phyloP scores from a whole-genome alignment of 805 yeast genomes.

The Saccharomyces paradoxus region DNA sequence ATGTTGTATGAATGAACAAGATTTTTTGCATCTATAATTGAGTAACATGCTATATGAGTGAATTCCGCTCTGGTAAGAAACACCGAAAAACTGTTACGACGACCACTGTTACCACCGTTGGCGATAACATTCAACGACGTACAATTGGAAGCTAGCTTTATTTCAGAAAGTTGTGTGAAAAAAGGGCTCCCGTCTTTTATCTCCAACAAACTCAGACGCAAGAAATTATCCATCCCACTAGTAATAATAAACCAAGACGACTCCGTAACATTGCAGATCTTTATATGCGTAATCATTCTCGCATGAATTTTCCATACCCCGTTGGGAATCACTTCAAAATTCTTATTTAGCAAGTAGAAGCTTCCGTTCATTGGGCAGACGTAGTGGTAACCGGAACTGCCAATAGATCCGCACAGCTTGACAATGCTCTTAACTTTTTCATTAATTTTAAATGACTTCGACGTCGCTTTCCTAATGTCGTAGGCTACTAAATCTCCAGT shows the following conservation, averaged over 20 bases:
- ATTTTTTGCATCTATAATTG: conserved; percentile 5
- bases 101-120: conserved; percentile 13
- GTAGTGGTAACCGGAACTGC: conserved; percentile 7
- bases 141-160: conserved; percentile 43
- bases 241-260: conserved; percentile 38
- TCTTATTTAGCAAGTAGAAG: conserved; percentile 8
- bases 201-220: conserved; percentile 33
- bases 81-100: conserved; percentile 31
- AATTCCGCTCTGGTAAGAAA: conserved; percentile 54
- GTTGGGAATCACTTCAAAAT: not conserved
- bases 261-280: conserved; percentile 13
- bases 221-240: conserved; percentile 50
- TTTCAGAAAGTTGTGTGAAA: conserved; percentile 14
- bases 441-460: not conserved
- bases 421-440: conserved; percentile 8
- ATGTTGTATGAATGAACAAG: conserved; percentile 37
- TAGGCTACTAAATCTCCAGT: conserved; percentile 4
- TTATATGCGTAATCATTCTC: conserved; percentile 33
- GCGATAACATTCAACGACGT: conserved; percentile 39
- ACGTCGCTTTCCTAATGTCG: not conserved
- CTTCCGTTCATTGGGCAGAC: conserved; percentile 23
- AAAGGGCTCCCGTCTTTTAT: conserved; percentile 1
- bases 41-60: conserved; percentile 46
- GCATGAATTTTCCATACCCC: conserved; percentile 29
- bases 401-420: conserved; percentile 18